Evolutionary conservation across 768 basidiomycete genomes (phyloP), one percentile per base, ranked within the genome.

Genomic region (Multifurca ochricompacta): DNA sequence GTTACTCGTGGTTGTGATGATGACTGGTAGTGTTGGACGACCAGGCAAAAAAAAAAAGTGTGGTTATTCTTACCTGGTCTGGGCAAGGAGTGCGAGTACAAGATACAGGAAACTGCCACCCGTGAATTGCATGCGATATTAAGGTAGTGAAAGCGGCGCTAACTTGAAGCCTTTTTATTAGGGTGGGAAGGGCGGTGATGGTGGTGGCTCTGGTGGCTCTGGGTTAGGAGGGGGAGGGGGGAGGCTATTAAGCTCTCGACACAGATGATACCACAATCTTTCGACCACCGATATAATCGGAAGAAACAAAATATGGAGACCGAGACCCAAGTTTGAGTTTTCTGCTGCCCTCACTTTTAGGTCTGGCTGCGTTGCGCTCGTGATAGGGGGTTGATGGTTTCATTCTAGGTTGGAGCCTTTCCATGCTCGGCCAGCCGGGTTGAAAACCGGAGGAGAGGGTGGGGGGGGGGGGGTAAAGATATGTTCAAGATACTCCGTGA

Each of bases 121-220:
- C 14, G n/a, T 43, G 16, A 56, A 34, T 39, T 45, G 54, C 54
- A 56, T 56, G 54, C 39, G 32, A 25, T 30, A 37, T 14, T 25
- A 28, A n/a, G 7, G 19, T 40, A 11, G 8, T 43, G 31, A 25
- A 7, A 3, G 48, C n/a, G n/a, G n/a, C n/a, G n/a, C n/a, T n/a
- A n/a, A n/a, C n/a, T n/a, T n/a, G n/a, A n/a, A n/a, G n/a, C n/a
- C n/a, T n/a, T n/a, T n/a, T n/a, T n/a, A n/a, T n/a, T 31, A 48
- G 32, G 19, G 2, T 23, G 28, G 34, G 8, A 36, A 21, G 31
- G 32, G 25, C 16, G 25, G 21, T 9, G 7, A 23, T 30, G 28
- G 35, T 19, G 3, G 34, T 4, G 18, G 40, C n/a, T n/a, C n/a
- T n/a, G n/a, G n/a, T n/a, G n/a, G n/a, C 6, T 25, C 47, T 21